Percentiles rank a stretch among this genome's conserved stretches.
These are phyloP conservation scores for Cyberlindnera maritima DNA, from an alignment of 805 yeast species.

Conservation along the genomic window DNA sequence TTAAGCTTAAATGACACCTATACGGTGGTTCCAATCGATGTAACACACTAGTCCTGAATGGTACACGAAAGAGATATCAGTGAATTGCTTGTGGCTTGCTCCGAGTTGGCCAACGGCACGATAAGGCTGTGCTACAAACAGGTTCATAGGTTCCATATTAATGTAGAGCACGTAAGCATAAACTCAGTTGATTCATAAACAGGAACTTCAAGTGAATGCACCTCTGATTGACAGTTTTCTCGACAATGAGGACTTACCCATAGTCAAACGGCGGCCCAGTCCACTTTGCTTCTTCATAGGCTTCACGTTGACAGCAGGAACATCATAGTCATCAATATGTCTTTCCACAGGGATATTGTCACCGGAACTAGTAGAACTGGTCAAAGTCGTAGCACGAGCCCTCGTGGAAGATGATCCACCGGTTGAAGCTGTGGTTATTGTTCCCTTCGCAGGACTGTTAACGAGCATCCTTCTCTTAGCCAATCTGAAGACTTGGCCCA, in stretches of 20 bases:
- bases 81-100: too few species aligned
- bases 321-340: constrained; percentile 38
- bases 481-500: constrained; percentile 71
- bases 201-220: constrained; percentile 5
- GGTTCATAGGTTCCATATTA: too few species aligned
- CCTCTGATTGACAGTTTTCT: constrained; percentile 33
- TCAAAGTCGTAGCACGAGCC: constrained; percentile 9
- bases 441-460: constrained; percentile 46
- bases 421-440: constrained; percentile 1
- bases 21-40: too few species aligned
- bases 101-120: too few species aligned
- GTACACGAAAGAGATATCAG: too few species aligned
- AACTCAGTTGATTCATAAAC: neutral
- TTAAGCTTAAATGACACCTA: too few species aligned
- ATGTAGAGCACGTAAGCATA: too few species aligned
- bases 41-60: too few species aligned
- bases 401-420: neutral
- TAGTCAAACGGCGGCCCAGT: constrained; percentile 31
- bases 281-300: constrained; percentile 33
- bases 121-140: too few species aligned
- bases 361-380: constrained; percentile 5
- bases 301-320: constrained; percentile 36
- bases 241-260: constrained; percentile 35
- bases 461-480: constrained; percentile 51
- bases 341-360: constrained; percentile 8